A percentile compares a stretch with the other conserved stretches of the same genome.
Conservation (phyloP, 345 rosid genomes). For the Jatropha curcas region DNA sequence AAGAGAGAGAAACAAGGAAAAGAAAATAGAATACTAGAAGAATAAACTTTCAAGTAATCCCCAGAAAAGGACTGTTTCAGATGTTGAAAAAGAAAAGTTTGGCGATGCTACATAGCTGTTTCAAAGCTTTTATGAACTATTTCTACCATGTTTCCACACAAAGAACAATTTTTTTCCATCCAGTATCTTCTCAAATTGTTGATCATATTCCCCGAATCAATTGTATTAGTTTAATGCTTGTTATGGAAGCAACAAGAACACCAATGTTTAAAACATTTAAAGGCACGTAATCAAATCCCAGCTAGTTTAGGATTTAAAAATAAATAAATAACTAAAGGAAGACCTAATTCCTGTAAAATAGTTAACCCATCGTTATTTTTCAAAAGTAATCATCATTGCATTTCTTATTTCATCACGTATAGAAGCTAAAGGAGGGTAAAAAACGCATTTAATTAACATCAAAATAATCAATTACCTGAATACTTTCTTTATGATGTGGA, state of each 20-base stretch:
- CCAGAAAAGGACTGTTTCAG: neutral
- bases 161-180: too few species aligned
- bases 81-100: too few species aligned
- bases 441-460: slow-evolving; percentile 5
- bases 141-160: too few species aligned
- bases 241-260: neutral
- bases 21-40: neutral
- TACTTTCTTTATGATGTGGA: slow-evolving; percentile 81
- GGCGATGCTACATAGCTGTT: neutral
- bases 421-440: neutral
- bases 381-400: neutral
- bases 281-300: too few species aligned
- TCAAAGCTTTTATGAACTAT: too few species aligned
- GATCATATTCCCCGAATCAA: too few species aligned
- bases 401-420: neutral
- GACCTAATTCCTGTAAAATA: neutral
- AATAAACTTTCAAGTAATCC: too few species aligned
- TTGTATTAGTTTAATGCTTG: neutral
- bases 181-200: too few species aligned
- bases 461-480: slow-evolving; percentile 56
- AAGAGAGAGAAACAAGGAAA: too few species aligned
- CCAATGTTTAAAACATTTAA: neutral
- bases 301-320: too few species aligned
- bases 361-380: neutral
- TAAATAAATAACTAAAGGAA: too few species aligned